Conservation (phyloP, 352 stramenopile species). For the Pythium folliculosum region DNA sequence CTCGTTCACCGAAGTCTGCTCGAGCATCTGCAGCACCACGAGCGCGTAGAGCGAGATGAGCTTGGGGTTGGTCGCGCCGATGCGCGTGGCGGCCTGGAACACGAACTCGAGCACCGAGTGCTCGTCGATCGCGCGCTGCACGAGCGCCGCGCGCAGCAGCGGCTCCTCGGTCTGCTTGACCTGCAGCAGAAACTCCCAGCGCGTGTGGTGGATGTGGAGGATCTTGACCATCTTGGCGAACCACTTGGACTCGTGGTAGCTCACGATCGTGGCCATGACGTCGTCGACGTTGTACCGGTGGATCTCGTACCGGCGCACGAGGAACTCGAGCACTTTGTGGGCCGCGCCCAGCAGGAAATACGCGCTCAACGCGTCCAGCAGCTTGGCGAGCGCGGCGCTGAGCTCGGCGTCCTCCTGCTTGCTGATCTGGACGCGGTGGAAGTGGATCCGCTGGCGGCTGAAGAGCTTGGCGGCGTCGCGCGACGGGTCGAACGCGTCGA, state of each 20-base stretch:
- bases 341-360: constrained; percentile 79
- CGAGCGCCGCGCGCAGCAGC: constrained; percentile 64
- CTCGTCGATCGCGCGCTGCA: constrained; percentile 76
- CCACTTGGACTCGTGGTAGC: constrained; percentile 85
- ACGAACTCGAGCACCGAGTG: constrained; percentile 78
- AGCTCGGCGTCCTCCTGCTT: constrained; percentile 68
- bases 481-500: constrained; percentile 68
- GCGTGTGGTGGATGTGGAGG: constrained; percentile 74
- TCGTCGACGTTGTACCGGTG: constrained; percentile 87
- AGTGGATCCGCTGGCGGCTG: constrained; percentile 73
- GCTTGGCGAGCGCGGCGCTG: constrained; percentile 57
- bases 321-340: constrained; percentile 90
- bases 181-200: constrained; percentile 82
- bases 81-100: constrained; percentile 58
- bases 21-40: constrained; percentile 79
- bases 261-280: constrained; percentile 79
- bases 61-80: constrained; percentile 70
- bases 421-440: constrained; percentile 69
- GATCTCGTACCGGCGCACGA: constrained; percentile 87
- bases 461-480: constrained; percentile 61
- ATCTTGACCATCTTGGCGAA: constrained; percentile 87
- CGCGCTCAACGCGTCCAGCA: constrained; percentile 81
- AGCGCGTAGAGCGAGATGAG: constrained; percentile 87
- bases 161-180: constrained; percentile 74
- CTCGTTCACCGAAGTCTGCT: constrained; percentile 63